Base-by-base conservation (phyloP, 345 rosid genomes). In the Sisymbrium altissimum region DNA sequence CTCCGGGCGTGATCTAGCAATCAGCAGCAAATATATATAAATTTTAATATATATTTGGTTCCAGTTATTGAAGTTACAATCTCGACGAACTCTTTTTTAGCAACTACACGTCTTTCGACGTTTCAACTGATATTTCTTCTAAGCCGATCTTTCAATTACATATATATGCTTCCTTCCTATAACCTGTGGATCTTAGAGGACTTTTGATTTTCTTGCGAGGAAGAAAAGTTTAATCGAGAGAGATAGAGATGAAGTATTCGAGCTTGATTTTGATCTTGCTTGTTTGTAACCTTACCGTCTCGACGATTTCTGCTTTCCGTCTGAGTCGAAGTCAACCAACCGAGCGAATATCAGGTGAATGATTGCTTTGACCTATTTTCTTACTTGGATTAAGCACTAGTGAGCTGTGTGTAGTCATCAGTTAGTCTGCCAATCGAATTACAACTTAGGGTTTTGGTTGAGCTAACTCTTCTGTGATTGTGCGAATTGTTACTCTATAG, bases 321-420 rank as follows among this genome's bases (percentile, higher is more conserved):
- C 75, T 86, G 49, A 83, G 85, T 65, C 84, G 89, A 52, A 84
- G 84, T 81, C 96, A 85, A 80, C 93, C 83, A 58, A 87, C 97
- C 7, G 98, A 93, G 81, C 86, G 98, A 78, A 93, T 93, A 75
- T 88, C 98, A 81, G 98, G 98, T 88, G 14, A 27, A 21, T 39
- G 29, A 29, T 15, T 48, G 61, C 8, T 30, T 7, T 60, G 13
- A 38, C 35, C 53, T 27, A 3, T 9, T 33, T 35, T 65, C 4
- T 27, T 27, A 43, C 44, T 40, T 50, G 40, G 19, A 67, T 64
- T 62, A 4, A 27, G 33, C 15, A 2, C 14, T 32, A 25, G 45
- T 38, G 18, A 72, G 23, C 52, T 72, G 11, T 62, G 62, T 60
- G 11, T n/a, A n/a, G 8, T 63, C 17, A 66, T 56, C 38, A 64